These are phyloP conservation scores for Colletotrichum agaves DNA, from an alignment of 2,329 filamentous ascomycete species.

Conservation along the genomic window DNA sequence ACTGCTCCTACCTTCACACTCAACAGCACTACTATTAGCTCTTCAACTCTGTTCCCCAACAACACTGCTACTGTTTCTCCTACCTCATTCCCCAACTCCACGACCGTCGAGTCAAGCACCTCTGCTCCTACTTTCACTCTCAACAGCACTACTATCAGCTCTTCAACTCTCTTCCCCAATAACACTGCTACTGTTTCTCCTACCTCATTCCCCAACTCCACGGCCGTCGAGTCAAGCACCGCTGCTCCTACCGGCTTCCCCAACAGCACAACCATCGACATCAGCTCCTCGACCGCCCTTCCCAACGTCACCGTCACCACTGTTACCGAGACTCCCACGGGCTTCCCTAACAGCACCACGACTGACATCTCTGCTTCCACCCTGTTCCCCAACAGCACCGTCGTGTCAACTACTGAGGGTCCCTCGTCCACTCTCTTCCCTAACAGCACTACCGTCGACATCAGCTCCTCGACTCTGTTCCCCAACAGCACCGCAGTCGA, in stretches of 20 bases:
- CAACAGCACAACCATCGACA: not conserved
- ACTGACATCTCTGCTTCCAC: constrained; percentile 3
- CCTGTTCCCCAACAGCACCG: constrained; percentile 15
- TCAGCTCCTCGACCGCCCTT: not conserved
- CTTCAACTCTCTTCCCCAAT: constrained; percentile 13
- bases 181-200: not conserved
- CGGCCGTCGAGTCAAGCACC: not conserved
- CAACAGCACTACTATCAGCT: not conserved
- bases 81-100: constrained; percentile 10
- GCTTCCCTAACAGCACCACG: not conserved
- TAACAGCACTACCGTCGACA: constrained; percentile 11
- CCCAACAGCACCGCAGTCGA: constrained; percentile 6
- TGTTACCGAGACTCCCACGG: not conserved
- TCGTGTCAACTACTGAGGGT: not conserved
- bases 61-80: not conserved
- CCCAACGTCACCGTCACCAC: constrained; percentile 12
- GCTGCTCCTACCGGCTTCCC: constrained; percentile 4
- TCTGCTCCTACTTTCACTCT: not conserved
- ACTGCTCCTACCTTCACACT: not conserved
- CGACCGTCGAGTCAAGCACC: not conserved
- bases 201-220: constrained; percentile 8
- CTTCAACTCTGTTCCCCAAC: not conserved
- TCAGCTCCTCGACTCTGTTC: constrained; percentile 1
- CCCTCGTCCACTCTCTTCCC: constrained; percentile 22
- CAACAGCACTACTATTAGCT: not conserved